These are phyloP conservation scores for Penicillium malachiteum DNA, from an alignment of 495 filamentous ascomycete genomes.

Conservation along the genomic window DNA sequence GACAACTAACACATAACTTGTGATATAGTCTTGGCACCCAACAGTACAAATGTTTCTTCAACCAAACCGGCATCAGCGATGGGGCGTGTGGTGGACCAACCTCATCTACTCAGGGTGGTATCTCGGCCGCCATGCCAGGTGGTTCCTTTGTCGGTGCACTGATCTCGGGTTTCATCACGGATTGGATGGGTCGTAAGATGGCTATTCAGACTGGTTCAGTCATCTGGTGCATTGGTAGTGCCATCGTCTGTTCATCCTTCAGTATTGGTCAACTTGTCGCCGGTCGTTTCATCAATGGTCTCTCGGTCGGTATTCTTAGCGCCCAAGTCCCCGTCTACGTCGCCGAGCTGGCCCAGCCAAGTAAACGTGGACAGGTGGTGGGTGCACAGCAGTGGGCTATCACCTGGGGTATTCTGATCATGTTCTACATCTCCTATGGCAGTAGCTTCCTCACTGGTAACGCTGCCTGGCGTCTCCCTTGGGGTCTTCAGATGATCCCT, in stretches of 20 bases:
- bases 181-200: conserved; percentile 62
- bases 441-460: conserved; percentile 61
- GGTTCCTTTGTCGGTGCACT: conserved; percentile 70
- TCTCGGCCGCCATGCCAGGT: conserved; percentile 68
- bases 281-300: conserved; percentile 72
- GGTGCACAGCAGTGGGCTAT: conserved; percentile 75
- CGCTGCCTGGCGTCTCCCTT: conserved; percentile 68
- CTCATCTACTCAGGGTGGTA: conserved; percentile 53
- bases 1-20: not conserved
- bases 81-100: conserved; percentile 47
- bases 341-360: conserved; percentile 67
- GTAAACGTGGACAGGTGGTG: conserved; percentile 68
- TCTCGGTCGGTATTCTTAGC: conserved; percentile 72
- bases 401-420: conserved; percentile 76
- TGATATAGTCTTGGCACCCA: conserved; percentile 36
- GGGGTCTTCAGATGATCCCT: conserved; percentile 72
- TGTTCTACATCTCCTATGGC: conserved; percentile 54
- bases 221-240: conserved; percentile 66
- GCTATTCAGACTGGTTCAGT: conserved; percentile 60
- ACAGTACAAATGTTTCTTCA: conserved; percentile 63
- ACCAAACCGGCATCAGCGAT: conserved; percentile 38
- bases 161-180: conserved; percentile 62
- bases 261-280: conserved; percentile 71
- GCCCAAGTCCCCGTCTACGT: conserved; percentile 78
- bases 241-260: conserved; percentile 66